Conservation (phyloP, 306 rosid species). For the Prinsepia uniflora region DNA sequence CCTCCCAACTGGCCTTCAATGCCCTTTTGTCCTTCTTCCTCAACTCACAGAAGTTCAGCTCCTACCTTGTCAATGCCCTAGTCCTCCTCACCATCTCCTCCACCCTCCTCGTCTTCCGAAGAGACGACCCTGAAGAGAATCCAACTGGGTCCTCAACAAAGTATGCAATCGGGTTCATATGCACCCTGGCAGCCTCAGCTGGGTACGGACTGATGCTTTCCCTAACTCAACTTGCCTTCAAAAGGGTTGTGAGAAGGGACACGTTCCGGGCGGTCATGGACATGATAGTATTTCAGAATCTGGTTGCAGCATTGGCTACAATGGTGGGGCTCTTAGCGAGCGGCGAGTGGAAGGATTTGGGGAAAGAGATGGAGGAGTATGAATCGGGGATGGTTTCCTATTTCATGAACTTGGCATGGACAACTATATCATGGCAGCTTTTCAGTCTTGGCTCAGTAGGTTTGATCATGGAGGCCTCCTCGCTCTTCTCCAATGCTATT, state of each 20-base stretch:
- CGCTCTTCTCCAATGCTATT: conserved; percentile 46
- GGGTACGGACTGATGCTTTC: conserved; percentile 31
- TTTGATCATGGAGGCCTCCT: conserved; percentile 41
- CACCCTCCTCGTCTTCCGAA: conserved; percentile 36
- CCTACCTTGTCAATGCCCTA: conserved; percentile 44
- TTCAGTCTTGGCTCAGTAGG: conserved; percentile 36
- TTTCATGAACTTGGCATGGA: conserved; percentile 34
- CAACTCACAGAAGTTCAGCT: conserved; percentile 46
- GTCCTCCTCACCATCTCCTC: conserved; percentile 53
- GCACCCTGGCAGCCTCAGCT: conserved; percentile 42
- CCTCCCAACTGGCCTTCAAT: conserved; percentile 48
- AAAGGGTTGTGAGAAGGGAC: conserved; percentile 34
- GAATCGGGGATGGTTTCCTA: conserved; percentile 39
- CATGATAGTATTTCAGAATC: conserved; percentile 22
- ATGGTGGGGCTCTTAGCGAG: conserved; percentile 47
- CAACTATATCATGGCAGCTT: conserved; percentile 33
- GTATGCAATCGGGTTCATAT: conserved; percentile 39
- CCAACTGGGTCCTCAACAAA: conserved; percentile 17
- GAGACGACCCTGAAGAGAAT: conserved; percentile 10
- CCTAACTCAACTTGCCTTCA: conserved; percentile 36
- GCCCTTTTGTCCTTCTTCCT: conserved; percentile 59
- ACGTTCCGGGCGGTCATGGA: conserved; percentile 34
- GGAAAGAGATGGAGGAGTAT: conserved; percentile 33
- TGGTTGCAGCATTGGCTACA: conserved; percentile 21
- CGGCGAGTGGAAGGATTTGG: conserved; percentile 42